Conservation (phyloP, 768 basidiomycete genomes). For the Russula virescens region DNA sequence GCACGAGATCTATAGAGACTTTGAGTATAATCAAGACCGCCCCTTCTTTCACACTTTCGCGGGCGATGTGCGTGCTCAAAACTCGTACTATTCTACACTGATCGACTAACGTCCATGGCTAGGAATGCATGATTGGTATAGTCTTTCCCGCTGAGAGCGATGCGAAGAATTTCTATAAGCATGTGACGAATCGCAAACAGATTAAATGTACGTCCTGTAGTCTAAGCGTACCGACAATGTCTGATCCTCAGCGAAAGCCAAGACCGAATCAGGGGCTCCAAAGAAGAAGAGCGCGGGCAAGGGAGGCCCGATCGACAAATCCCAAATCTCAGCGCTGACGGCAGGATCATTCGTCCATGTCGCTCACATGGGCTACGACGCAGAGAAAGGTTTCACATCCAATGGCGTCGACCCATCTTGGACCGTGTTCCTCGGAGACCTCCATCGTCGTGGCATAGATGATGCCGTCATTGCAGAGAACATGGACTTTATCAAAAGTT, state of each 20-base stretch:
- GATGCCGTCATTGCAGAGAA: constrained; percentile 67
- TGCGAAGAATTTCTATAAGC: constrained; percentile 81
- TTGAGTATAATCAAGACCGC: constrained; percentile 78
- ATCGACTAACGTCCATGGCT: constrained; percentile 11
- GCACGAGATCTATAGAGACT: constrained; percentile 79
- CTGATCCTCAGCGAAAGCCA: constrained; percentile 35
- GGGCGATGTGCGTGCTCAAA: constrained; percentile 69
- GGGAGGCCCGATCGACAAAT: constrained; percentile 85
- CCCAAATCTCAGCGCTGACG: constrained; percentile 81
- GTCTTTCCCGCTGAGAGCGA: constrained; percentile 86
- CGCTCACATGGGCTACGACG: constrained; percentile 92
- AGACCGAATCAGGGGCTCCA: constrained; percentile 38
- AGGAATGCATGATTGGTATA: constrained; percentile 89
- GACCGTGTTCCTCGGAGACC: constrained; percentile 61
- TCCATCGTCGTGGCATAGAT: constrained; percentile 61
- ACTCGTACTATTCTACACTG: neutral
- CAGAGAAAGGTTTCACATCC: constrained; percentile 80
- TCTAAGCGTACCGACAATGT: neutral
- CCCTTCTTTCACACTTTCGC: constrained; percentile 90
- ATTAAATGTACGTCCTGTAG: constrained; percentile 33
- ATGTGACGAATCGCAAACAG: constrained; percentile 63
- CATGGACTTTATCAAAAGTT: constrained; percentile 86
- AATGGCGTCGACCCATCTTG: constrained; percentile 88
- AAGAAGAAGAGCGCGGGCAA: constrained; percentile 56
- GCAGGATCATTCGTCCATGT: constrained; percentile 79